Base-by-base conservation (phyloP, 257 asterid genomes). In the Solanum neorickii region DNA sequence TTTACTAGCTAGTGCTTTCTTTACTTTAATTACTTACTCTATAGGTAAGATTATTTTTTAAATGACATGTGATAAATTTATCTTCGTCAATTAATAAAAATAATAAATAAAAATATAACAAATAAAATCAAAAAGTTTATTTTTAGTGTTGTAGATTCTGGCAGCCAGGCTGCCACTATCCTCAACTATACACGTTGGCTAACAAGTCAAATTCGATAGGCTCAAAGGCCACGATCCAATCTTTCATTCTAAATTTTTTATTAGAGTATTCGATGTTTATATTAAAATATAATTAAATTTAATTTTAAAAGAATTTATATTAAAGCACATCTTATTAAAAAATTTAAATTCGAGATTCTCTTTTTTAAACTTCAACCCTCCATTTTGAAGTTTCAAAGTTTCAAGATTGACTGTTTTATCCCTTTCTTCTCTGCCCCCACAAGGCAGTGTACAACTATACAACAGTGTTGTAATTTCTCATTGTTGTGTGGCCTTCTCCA, bases 271-370 rank as follows among this genome's bases (percentile, higher is more conserved):
- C 3, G 4, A 52, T 16, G 2, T 52, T 0, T 7, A 52, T 7
- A 18, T 7, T 52, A 52, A 52, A 52, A 16, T 6, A 0, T 6
- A 52, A 3, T 31, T 0, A 0, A 31, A 31, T 31, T 31, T 0
- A 31, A 3, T 31, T 31, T 31, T 0, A 3, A 49, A 6, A 5
- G 5, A 2, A 0, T 49, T 49, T 0, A 52, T 16, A 6, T 1
- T 52, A 16, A 16, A 52, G 6, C 0, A 52, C 3, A 6, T 52
- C 0, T 2, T 16, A 0, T 13, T 2, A 49, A 49, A 49, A 14
- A 0, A 15, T 2, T 14, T 5, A 16, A 52, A 52, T 0, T 0
- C 4, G 0, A 52, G 44, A 9, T 27, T 46, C 14, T 15, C 23
- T n/a, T 29, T 42, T 16, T 2, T 0, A 37, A 25, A 44, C 9